These are phyloP conservation scores for Gentiana macrophylla DNA, from an alignment of 257 asterid species.

Conservation along the genomic window DNA sequence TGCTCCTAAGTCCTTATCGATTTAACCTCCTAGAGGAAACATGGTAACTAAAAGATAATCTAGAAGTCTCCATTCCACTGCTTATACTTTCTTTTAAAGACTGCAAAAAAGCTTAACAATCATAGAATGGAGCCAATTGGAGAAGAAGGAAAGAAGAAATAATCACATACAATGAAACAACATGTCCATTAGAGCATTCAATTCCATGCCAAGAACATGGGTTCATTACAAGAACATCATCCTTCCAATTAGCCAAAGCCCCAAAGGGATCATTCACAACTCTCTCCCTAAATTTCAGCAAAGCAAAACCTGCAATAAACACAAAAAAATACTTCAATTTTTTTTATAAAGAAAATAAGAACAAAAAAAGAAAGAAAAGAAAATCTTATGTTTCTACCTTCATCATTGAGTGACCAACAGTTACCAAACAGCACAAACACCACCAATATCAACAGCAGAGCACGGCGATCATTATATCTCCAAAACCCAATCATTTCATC, in stretches of 20 bases:
- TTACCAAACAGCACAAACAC: conserved; percentile 15
- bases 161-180: conserved; percentile 59
- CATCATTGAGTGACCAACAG: conserved; percentile 38
- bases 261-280: conserved; percentile 51
- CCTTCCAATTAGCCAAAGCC: conserved; percentile 56
- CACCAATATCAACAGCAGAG: conserved; percentile 12
- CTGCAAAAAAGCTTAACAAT: neutral
- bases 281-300: conserved; percentile 51
- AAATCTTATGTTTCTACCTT: conserved; percentile 36
- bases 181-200: conserved; percentile 55
- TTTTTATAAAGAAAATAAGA: neutral
- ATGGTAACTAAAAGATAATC: too few relatives aligned
- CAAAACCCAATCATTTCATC: conserved; percentile 19
- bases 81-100: neutral
- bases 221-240: conserved; percentile 41
- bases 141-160: neutral
- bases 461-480: conserved; percentile 16
- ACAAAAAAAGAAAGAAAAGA: neutral
- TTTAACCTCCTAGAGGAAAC: too few relatives aligned
- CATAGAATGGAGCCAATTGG: neutral
- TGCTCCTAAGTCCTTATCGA: too few relatives aligned
- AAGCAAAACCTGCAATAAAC: conserved; percentile 45
- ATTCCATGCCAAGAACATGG: conserved; percentile 82
- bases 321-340: neutral
- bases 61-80: too few relatives aligned